Conservation (phyloP, 805 yeast genomes). For the Starmerella asiatica region DNA sequence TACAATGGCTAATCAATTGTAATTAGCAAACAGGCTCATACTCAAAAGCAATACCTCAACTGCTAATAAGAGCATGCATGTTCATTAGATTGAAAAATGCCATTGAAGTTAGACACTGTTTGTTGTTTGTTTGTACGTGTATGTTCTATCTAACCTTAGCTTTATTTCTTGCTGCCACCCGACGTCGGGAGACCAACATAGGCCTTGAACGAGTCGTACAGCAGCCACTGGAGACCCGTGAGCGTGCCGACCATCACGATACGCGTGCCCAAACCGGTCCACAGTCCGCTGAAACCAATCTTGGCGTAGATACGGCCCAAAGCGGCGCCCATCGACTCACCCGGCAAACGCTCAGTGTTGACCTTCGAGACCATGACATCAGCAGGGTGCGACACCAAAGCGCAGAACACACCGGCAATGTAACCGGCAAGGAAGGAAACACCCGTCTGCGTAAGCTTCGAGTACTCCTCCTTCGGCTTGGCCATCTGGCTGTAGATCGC, state of each 20-base stretch:
- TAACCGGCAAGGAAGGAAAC: slow-evolving; percentile 93
- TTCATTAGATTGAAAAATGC: no score
- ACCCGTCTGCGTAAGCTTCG: slow-evolving; percentile 72
- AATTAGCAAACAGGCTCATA: no score
- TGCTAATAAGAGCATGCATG: no score
- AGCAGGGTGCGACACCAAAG: slow-evolving; percentile 95
- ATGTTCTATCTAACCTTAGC: no score
- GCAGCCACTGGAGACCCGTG: slow-evolving; percentile 94
- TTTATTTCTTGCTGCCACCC: slow-evolving; percentile 37
- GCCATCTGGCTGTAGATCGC: slow-evolving; percentile 62
- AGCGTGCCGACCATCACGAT: slow-evolving; percentile 94
- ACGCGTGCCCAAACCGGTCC: slow-evolving; percentile 93
- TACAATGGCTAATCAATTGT: no score
- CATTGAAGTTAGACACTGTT: no score
- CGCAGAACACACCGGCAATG: slow-evolving; percentile 94
- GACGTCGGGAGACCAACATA: slow-evolving; percentile 89
- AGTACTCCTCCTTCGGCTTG: slow-evolving; percentile 55
- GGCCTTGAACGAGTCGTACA: slow-evolving; percentile 94
- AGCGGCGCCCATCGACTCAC: slow-evolving; percentile 56
- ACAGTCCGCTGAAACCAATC: slow-evolving; percentile 81
- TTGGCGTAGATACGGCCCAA: slow-evolving; percentile 58
- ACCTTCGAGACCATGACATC: slow-evolving; percentile 95
- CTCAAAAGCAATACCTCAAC: no score
- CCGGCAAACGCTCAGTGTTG: slow-evolving; percentile 53
- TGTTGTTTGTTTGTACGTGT: no score